Percentiles rank a stretch among this genome's conserved stretches.
Evolutionary conservation across 768 basidiomycete species (phyloP).

Genomic region (Lactarius quietus): DNA sequence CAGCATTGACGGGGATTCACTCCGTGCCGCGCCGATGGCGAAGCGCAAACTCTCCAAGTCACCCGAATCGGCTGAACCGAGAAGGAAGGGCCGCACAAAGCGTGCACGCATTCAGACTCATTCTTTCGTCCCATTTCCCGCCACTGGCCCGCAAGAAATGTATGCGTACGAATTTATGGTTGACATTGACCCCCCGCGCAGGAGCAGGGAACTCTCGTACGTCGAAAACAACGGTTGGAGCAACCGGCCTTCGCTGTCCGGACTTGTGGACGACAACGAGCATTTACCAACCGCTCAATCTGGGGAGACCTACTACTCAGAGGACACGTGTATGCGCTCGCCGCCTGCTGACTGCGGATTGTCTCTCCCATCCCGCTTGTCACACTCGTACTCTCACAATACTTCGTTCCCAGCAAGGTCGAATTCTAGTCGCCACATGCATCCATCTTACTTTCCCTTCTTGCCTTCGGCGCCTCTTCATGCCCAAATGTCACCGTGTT

Average conservation of each 20-base stretch:
- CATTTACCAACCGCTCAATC: slow-evolving; percentile 4
- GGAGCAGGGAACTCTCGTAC: background rate
- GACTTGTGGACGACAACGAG: background rate
- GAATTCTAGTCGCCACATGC: background rate
- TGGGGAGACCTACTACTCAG: background rate
- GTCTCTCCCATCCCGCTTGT: background rate
- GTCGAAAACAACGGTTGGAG: background rate
- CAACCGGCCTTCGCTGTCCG: background rate
- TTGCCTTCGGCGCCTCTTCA: background rate
- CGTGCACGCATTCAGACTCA: slow-evolving; percentile 20
- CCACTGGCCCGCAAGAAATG: slow-evolving; percentile 26
- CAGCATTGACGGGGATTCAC: background rate
- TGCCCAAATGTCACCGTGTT: background rate
- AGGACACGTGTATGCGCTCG: slow-evolving; percentile 9
- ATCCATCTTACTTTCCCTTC: background rate
- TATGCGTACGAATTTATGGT: slow-evolving; percentile 24
- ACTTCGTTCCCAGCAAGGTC: background rate
- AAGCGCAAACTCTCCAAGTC: slow-evolving; percentile 14
- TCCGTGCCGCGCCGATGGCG: background rate
- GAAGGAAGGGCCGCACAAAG: slow-evolving; percentile 19
- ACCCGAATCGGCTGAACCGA: slow-evolving; percentile 9
- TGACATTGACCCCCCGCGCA: slow-evolving; percentile 8
- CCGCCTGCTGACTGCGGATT: background rate
- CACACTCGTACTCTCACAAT: background rate
- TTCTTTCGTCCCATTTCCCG: slow-evolving; percentile 20